These are phyloP conservation scores for Ruellia speciosa DNA, from an alignment of 305 asterid genomes.

Conservation along the genomic window DNA sequence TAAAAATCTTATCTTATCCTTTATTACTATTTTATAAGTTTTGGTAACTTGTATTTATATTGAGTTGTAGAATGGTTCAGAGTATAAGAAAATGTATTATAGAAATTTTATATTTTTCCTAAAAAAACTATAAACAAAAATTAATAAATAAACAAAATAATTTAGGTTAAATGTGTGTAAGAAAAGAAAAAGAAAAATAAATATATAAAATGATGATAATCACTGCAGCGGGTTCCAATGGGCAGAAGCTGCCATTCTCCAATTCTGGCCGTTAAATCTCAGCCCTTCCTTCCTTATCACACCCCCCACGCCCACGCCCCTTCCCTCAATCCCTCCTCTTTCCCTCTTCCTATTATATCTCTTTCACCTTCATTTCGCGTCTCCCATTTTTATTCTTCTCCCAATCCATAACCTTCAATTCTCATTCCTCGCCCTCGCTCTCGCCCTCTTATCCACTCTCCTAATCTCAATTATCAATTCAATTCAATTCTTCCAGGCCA, in stretches of 20 bases:
- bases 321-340: neutral
- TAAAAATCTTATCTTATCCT: too few relatives aligned
- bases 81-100: too few relatives aligned
- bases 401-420: conserved; percentile 5
- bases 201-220: conserved; percentile 20
- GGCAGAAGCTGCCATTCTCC: conserved; percentile 45
- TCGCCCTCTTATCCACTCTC: conserved; percentile 20
- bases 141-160: too few relatives aligned
- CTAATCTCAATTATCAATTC: neutral
- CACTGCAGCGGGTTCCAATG: conserved; percentile 16
- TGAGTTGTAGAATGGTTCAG: too few relatives aligned
- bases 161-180: neutral
- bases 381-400: conserved; percentile 7
- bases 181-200: conserved; percentile 11
- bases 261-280: conserved; percentile 85
- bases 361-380: conserved; percentile 19
- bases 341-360: conserved; percentile 30
- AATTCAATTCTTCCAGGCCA: neutral
- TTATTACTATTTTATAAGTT: too few relatives aligned
- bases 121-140: too few relatives aligned
- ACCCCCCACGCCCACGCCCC: conserved; percentile 16
- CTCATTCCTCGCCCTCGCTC: conserved; percentile 24
- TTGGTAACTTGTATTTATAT: too few relatives aligned
- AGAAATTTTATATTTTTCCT: too few relatives aligned
- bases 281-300: conserved; percentile 99